Conservation (phyloP, 768 basidiomycete species). For the Coprinopsis sp. region DNA sequence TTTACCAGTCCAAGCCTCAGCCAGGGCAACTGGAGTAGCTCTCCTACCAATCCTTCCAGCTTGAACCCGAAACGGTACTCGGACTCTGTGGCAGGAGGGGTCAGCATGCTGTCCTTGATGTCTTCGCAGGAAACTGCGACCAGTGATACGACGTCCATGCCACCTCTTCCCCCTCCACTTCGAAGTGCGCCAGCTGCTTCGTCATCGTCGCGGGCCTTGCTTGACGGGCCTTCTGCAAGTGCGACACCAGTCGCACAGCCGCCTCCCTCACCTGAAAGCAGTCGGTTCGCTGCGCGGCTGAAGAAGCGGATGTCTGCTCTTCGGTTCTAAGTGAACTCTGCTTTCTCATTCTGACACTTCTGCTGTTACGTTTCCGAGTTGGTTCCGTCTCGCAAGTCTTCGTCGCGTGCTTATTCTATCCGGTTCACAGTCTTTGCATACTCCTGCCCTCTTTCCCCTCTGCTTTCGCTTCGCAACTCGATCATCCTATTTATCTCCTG, state of each 20-base stretch:
- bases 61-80: not conserved
- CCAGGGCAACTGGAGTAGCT: not conserved
- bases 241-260: not conserved
- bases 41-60: not conserved
- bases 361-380: no score
- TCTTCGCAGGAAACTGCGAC: not conserved
- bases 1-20: not conserved
- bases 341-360: no score
- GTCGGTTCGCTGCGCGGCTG: not conserved
- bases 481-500: no score
- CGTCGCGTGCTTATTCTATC: no score
- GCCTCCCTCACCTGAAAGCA: not conserved
- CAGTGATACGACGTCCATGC: no score
- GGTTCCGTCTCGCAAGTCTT: no score
- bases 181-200: no score
- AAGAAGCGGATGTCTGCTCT: not conserved
- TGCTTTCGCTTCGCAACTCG: no score
- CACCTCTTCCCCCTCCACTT: no score
- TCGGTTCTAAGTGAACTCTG: conserved; percentile 1
- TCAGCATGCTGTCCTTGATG: not conserved
- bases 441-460: no score
- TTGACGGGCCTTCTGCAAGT: not conserved
- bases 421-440: no score
- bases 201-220: no score
- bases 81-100: not conserved